Evolutionary conservation across 768 basidiomycete species (phyloP).

Genomic region (Exidia glandulosa): DNA sequence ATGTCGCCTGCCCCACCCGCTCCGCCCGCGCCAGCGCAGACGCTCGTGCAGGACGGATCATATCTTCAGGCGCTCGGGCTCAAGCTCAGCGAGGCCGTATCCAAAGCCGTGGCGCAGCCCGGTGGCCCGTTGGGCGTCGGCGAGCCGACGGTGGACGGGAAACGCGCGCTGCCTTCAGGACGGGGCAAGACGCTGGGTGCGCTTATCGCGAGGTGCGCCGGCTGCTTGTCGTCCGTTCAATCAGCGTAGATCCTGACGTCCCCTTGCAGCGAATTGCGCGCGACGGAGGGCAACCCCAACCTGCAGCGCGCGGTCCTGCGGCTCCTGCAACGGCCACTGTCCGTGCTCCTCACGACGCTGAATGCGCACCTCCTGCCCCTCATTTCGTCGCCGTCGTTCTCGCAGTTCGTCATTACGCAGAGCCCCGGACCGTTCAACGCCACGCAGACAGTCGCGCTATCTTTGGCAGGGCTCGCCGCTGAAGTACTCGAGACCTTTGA

Average conservation of each 20-base stretch:
- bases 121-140: constrained; percentile 33
- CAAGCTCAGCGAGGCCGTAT: constrained; percentile 72
- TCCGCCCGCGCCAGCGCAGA: constrained; percentile 27
- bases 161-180: constrained; percentile 61
- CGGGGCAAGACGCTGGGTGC: constrained; percentile 57
- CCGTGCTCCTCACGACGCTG: constrained; percentile 59
- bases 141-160: constrained; percentile 49
- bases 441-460: constrained; percentile 61
- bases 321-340: constrained; percentile 63
- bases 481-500: constrained; percentile 67
- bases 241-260: constrained; percentile 1
- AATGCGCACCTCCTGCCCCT: constrained; percentile 58
- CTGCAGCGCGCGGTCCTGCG: constrained; percentile 61
- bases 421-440: constrained; percentile 45
- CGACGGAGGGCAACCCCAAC: constrained; percentile 50
- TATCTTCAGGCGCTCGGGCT: constrained; percentile 68
- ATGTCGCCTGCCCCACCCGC: constrained; percentile 31
- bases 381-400: constrained; percentile 51
- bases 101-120: constrained; percentile 61
- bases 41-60: constrained; percentile 61
- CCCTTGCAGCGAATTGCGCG: constrained; percentile 51
- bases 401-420: constrained; percentile 26
- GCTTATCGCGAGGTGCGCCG: constrained; percentile 59
- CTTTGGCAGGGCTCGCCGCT: constrained; percentile 56
- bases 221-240: constrained; percentile 3